Base-by-base conservation (phyloP, 495 filamentous ascomycete genomes). In the Penicillium silybi region DNA sequence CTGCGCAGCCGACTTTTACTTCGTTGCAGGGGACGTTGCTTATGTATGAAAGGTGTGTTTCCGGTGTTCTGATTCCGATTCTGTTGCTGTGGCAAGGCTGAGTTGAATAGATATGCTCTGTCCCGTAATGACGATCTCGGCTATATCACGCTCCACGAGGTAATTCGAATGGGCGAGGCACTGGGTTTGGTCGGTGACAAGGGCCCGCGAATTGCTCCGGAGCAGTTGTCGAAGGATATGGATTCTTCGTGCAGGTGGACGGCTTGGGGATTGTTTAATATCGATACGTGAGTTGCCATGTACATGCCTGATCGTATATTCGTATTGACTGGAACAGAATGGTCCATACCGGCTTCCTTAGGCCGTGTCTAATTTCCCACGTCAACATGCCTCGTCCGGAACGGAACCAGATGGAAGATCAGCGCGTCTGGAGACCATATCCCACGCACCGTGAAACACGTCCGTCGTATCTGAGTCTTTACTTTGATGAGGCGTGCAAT, bases 181-280 rank as follows among this genome's bases (percentile, higher is more conserved):
- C 43, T 75, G 10, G 72, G 71, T 0, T 44, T 75, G n/a, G 60
- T 73, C 10, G 69, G 69, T 7, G 55, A 52, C 6, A 61, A 58
- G 22, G 59, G 56, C 1, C 55, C 59, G 3, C 44, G 45, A 13
- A 44, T 67, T 9, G 54, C 38, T 0, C 52, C 62, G 11, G 55
- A 50, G 11, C 60, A 62, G 13, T 32, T 67, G 4, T 64, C 67
- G 0, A 37, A 59, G 9, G 71, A 73, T 39, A 75, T 70, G 66
- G 62, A 69, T 38, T 48, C 51, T 6, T 75, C 70, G 2, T 43
- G 67, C 34, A 61, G 58, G 46, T 56, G 67, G 46, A 73, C 69
- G 16, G 70, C 68, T 5, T 75, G 72, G 74, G 74, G 74, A 1
- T 46, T 77, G 17, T 75, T 74, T 43, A 69, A 75, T 41, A 66